Base-by-base conservation (phyloP, 176 grass and related monocot genomes). In the Ensete ventricosum region DNA sequence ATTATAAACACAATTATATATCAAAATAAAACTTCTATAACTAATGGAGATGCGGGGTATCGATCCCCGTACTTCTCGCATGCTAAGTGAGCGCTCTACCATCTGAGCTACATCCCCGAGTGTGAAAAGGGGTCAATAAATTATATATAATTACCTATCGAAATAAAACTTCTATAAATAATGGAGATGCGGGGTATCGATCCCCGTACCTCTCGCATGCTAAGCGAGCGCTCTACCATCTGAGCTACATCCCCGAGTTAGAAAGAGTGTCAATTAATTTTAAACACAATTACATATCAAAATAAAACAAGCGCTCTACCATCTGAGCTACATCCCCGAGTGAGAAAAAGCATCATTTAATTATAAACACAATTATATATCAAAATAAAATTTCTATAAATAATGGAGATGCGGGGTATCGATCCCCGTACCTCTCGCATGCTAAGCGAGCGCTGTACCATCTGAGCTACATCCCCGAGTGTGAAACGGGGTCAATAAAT, bases 41-140 rank as follows among this genome's bases (percentile, higher is more conserved):
- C 0, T 29, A 34, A 43, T 96, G 89, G 90, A 98, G 88, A 98
- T 89, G 80, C 84, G 75, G 89, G 87, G 90, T 87, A 97, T 93
- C 88, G 86, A 93, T 98, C 94, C 90, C 88, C 90, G 82, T 93
- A 76, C 90, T 88, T 98, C 90, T 97, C 88, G 88, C 94, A 97
- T 97, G 90, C 90, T 93, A 93, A 98, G 90, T 88, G 90, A 91
- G 90, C 84, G 88, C 85, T 91, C 90, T 91, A 93, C 90, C 90
- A 93, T 98, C 88, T 93, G 94, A 98, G 90, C 90, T 98, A 93
- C 88, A 98, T 93, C 86, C 88, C 85, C 90, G n/a, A n/a, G n/a
- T n/a, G n/a, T n/a, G n/a, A n/a, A n/a, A n/a, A n/a, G n/a, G n/a
- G n/a, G n/a, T n/a, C n/a, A n/a, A n/a, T n/a, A n/a, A n/a, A n/a